These are phyloP conservation scores for Quercus suber DNA, from an alignment of 306 rosid genomes.

Conservation along the genomic window DNA sequence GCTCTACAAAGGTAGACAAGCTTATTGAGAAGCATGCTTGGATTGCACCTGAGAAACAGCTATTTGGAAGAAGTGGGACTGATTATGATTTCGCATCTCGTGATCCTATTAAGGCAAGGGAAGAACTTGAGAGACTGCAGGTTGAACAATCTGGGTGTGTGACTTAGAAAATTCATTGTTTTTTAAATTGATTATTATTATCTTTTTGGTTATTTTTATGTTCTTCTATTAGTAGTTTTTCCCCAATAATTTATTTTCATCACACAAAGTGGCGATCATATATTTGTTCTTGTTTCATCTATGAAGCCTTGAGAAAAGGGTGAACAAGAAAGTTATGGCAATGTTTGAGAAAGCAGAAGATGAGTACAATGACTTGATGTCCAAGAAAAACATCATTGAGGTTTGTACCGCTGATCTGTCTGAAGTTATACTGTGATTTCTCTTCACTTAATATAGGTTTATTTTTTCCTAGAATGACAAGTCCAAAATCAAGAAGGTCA, in stretches of 20 bases:
- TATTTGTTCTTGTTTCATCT: slow-evolving; percentile 6
- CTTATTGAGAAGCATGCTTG: slow-evolving; percentile 89
- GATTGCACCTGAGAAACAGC: slow-evolving; percentile 84
- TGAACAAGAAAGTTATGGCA: slow-evolving; percentile 98
- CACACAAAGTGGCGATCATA: slow-evolving; percentile 15
- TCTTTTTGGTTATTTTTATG: not conserved
- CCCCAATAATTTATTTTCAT: not conserved
- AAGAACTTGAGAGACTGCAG: slow-evolving; percentile 69
- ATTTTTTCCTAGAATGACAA: slow-evolving; percentile 69
- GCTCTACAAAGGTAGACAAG: slow-evolving; percentile 79
- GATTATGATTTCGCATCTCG: slow-evolving; percentile 85
- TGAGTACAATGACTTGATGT: slow-evolving; percentile 90
- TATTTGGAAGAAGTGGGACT: slow-evolving; percentile 82
- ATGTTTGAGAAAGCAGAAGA: slow-evolving; percentile 99
- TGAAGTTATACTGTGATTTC: slow-evolving; percentile 19
- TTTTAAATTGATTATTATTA: not conserved
- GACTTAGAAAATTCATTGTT: slow-evolving; percentile 6
- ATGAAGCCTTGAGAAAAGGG: slow-evolving; percentile 98
- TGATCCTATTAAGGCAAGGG: slow-evolving; percentile 69
- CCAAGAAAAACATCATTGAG: slow-evolving; percentile 97
- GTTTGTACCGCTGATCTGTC: slow-evolving; percentile 33
- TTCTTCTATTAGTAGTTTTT: not conserved
- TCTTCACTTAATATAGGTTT: slow-evolving; percentile 30
- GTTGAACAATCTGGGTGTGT: slow-evolving; percentile 88
- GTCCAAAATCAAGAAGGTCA: slow-evolving; percentile 92